Conservation (phyloP, 2,329 filamentous ascomycete genomes). For the Helicocarpus griseus region DNA sequence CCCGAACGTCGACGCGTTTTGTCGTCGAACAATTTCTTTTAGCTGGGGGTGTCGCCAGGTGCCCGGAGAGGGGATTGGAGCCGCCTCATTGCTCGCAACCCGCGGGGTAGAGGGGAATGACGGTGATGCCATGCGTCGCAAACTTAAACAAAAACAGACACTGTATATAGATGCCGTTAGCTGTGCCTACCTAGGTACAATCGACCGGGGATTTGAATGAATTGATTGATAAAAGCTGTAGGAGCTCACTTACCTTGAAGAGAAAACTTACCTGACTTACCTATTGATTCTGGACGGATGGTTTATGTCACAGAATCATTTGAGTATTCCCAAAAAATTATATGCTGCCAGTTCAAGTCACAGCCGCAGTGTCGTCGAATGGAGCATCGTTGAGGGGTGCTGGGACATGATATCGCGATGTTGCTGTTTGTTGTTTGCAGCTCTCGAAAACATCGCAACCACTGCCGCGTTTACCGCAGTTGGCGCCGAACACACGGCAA, state of each 20-base stretch:
- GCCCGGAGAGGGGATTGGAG: constrained; percentile 45
- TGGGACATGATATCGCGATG: background rate
- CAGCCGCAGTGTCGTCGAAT: background rate
- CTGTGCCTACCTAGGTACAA: background rate
- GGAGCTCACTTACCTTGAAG: background rate
- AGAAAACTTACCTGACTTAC: constrained; percentile 15
- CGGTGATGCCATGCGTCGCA: constrained; percentile 22
- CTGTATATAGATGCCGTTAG: background rate
- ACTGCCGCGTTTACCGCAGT: constrained; percentile 5
- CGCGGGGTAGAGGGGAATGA: constrained; percentile 35
- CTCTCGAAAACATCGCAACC: background rate
- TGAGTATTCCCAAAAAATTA: background rate
- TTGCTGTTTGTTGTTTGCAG: constrained; percentile 1
- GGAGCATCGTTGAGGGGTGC: background rate
- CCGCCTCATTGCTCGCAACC: constrained; percentile 18
- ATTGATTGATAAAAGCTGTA: background rate
- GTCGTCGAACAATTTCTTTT: constrained; percentile 73
- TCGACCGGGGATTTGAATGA: background rate
- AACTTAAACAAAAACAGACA: background rate
- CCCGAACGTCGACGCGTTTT: constrained; percentile 68
- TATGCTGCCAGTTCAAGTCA: background rate
- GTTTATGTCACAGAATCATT: constrained; percentile 2
- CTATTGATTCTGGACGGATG: constrained; percentile 6
- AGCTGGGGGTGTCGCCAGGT: constrained; percentile 87
- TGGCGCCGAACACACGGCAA: background rate